phyloP scores from a whole-genome alignment of 2,329 filamentous ascomycete species.

The Cercospora nicotianae region DNA sequence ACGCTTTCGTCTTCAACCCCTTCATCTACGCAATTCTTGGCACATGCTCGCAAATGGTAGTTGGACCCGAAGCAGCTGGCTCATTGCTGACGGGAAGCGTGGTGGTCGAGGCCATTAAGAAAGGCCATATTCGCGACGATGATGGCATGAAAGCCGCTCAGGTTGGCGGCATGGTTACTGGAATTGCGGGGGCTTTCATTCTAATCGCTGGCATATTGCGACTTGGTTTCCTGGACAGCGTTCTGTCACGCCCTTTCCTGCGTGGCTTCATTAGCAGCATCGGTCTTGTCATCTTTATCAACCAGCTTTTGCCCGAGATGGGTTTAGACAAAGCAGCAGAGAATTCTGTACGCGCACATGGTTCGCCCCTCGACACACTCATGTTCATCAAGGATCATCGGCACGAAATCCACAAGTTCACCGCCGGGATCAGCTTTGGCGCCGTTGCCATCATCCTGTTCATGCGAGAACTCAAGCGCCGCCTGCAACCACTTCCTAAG shows the following conservation, averaged over 20 bases:
- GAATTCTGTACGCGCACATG: conserved; percentile 67
- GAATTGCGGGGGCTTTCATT: conserved; percentile 83
- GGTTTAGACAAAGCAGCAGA: conserved; percentile 70
- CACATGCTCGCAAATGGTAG: conserved; percentile 88
- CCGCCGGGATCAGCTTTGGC: conserved; percentile 71
- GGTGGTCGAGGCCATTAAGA: conserved; percentile 73
- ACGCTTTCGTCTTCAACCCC: conserved; percentile 90
- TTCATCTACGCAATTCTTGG: conserved; percentile 88
- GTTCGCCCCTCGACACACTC: conserved; percentile 83
- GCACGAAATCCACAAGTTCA: conserved; percentile 68
- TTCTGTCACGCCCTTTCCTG: conserved; percentile 87
- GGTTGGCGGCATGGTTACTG: conserved; percentile 84
- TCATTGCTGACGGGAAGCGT: conserved; percentile 87
- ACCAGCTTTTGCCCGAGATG: conserved; percentile 88
- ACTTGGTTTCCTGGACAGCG: conserved; percentile 89
- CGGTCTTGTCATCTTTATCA: conserved; percentile 92
- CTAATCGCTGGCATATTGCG: conserved; percentile 82
- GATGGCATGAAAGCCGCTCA: conserved; percentile 72
- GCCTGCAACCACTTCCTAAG: conserved; percentile 75
- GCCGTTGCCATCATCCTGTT: conserved; percentile 89
- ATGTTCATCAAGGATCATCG: conserved; percentile 72
- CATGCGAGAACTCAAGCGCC: conserved; percentile 75
- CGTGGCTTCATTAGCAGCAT: conserved; percentile 97
- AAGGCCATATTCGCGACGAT: conserved; percentile 63
- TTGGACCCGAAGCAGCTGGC: conserved; percentile 91